Base-by-base conservation (phyloP, 345 rosid genomes). In the Gossypium stocksii region DNA sequence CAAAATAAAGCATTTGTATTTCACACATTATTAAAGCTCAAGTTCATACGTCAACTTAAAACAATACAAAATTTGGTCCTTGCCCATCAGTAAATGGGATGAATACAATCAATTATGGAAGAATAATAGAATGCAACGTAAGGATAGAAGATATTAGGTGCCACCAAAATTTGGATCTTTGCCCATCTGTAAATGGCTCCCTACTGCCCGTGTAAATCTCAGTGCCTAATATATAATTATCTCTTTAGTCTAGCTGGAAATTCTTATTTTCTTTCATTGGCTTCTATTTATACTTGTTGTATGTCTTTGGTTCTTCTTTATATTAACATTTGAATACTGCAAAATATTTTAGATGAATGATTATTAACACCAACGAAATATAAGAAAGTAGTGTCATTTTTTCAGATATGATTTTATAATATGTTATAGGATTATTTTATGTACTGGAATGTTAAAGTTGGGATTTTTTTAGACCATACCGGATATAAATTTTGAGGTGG, bases 161-260 rank as follows among this genome's bases (percentile, higher is more conserved):
- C 86, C 69, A 77, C 83, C 76, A 77, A 76, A 45, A 38, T 4
- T 15, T 60, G 75, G 86, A 74, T 76, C 66, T 78, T 80, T 70
- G 71, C 81, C 77, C 77, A 77, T 77, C 82, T 83, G 81, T 73
- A 74, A 34, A 77, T 83, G 87, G 84, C 77, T 85, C 87, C 87
- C 78, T 60, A 19, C 41, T 25, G 38, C 38, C 45, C 66, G 70
- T 82, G 51, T 17, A 60, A 76, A 64, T 71, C 76, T 57, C 51
- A 80, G 76, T 71, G 83, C 86, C 76, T 76, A 70, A 74, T 27
- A 74, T 38, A 83, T 56, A 81, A 76, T 52, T 16, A 82, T 77
- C 77, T 70, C 72, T 77, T 23, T 45, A 64, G 56, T 34, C 82
- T 79, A 72, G 86, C 88, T 84, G 86, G 86, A 81, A 76, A 76